A percentile compares a stretch with the other conserved stretches of the same genome.
These are phyloP conservation scores for Rhizophagus clarus DNA, from an alignment of 192 early-diverging fungal species.

Conservation along the genomic window DNA sequence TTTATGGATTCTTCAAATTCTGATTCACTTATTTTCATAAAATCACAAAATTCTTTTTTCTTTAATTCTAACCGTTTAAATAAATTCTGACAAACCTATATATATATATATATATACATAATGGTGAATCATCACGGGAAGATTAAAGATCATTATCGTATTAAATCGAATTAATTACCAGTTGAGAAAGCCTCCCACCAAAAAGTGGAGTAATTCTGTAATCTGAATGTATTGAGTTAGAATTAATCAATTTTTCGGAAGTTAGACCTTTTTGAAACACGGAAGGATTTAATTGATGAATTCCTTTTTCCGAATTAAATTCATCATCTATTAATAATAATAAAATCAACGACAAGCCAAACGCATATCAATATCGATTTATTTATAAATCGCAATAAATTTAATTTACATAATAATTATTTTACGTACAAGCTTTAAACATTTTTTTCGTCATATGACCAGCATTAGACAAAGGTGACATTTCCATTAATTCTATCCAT, in stretches of 20 bases:
- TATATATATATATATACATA: neutral
- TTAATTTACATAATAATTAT: neutral
- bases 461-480: neutral
- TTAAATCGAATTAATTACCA: neutral
- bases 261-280: neutral
- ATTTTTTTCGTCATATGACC: neutral
- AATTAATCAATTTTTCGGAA: neutral
- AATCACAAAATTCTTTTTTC: neutral
- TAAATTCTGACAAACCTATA: slow-evolving; percentile 3
- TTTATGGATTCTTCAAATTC: neutral
- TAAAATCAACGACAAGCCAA: too few relatives aligned
- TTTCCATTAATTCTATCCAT: slow-evolving; percentile 10
- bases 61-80: neutral
- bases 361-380: too few relatives aligned
- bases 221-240: neutral
- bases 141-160: too few relatives aligned
- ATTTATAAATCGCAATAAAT: neutral
- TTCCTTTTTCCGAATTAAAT: neutral
- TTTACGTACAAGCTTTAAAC: neutral
- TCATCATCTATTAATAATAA: neutral
- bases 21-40: neutral
- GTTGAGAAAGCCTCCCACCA: neutral
- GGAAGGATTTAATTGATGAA: neutral
- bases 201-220: neutral
- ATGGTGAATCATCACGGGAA: too few relatives aligned